Percentiles rank a stretch among this genome's conserved stretches.
Conservation (phyloP, 768 basidiomycete genomes). For the Strobilomyces confusus region DNA sequence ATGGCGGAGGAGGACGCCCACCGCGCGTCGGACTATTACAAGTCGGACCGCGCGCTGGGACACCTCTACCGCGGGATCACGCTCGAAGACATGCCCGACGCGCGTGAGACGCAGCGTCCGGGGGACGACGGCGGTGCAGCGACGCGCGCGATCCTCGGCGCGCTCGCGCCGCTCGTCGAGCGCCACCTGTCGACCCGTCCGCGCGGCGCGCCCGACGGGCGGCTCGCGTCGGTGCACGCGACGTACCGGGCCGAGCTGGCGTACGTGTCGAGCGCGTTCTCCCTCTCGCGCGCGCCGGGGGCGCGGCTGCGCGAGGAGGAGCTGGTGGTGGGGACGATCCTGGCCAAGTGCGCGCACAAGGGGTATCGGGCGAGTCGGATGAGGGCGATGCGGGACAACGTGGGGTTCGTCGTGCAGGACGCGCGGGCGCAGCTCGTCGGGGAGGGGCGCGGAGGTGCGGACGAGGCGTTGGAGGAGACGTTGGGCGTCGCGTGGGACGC, state of each 20-base stretch:
- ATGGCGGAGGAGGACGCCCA: slow-evolving; percentile 52
- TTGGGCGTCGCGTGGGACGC: slow-evolving; percentile 50
- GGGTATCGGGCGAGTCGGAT: neutral
- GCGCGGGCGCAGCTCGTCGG: slow-evolving; percentile 21
- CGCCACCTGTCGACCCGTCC: slow-evolving; percentile 13
- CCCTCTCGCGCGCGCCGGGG: slow-evolving; percentile 53
- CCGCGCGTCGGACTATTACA: slow-evolving; percentile 63
- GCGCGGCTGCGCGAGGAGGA: slow-evolving; percentile 66
- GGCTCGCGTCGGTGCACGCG: slow-evolving; percentile 4
- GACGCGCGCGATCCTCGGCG: slow-evolving; percentile 31
- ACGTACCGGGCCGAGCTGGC: slow-evolving; percentile 60
- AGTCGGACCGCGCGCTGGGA: slow-evolving; percentile 68
- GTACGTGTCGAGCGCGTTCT: slow-evolving; percentile 68
- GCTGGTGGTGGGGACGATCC: slow-evolving; percentile 68
- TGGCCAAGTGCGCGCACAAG: slow-evolving; percentile 63
- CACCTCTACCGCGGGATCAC: slow-evolving; percentile 61
- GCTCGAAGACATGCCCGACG: slow-evolving; percentile 35
- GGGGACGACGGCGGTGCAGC: slow-evolving; percentile 12
- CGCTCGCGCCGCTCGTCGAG: slow-evolving; percentile 20
- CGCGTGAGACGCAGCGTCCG: slow-evolving; percentile 1
- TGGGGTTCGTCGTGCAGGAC: neutral
- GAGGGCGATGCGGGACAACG: neutral
- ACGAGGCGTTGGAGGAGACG: neutral
- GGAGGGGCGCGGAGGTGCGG: neutral
- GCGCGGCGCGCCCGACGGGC: neutral